These are phyloP conservation scores for Phylloporus sp. DNA, from an alignment of 768 basidiomycete genomes.

Conservation along the genomic window DNA sequence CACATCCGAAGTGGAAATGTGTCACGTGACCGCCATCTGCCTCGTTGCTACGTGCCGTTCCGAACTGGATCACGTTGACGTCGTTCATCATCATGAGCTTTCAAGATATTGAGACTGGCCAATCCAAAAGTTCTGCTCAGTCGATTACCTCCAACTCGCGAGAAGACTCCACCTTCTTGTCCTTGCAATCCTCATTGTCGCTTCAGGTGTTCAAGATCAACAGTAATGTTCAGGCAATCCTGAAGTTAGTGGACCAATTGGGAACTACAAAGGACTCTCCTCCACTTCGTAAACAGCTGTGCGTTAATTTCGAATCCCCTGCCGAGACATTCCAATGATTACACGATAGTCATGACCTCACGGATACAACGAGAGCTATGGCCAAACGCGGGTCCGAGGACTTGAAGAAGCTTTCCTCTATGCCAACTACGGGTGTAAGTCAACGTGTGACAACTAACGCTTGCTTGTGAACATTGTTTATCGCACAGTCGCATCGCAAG, in stretches of 20 bases:
- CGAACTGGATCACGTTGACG: background rate
- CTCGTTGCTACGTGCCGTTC: constrained; percentile 2
- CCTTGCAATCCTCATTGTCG: constrained; percentile 73
- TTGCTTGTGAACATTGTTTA: background rate
- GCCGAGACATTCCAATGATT: constrained; percentile 1
- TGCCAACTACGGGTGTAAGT: constrained; percentile 59
- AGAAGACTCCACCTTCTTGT: constrained; percentile 72
- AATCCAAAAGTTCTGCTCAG: constrained; percentile 28
- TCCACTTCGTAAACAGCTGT: constrained; percentile 79
- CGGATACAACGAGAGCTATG: constrained; percentile 91
- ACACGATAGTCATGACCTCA: constrained; percentile 77
- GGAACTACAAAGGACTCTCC: constrained; percentile 81
- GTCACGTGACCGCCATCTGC: constrained; percentile 8
- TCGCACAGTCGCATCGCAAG: constrained; percentile 66
- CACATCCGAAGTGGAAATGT: no score
- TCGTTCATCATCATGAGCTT: constrained; percentile 38
- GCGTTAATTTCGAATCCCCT: constrained; percentile 29
- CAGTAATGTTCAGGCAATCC: constrained; percentile 91
- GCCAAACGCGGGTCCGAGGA: constrained; percentile 92
- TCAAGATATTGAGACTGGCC: constrained; percentile 46
- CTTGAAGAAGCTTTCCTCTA: constrained; percentile 77
- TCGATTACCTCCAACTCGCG: constrained; percentile 34
- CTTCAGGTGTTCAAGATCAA: constrained; percentile 99
- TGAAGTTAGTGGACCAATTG: constrained; percentile 94
- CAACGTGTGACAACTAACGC: background rate